Evolutionary conservation across 352 stramenopile genomes (phyloP).

Genomic region (Globisporangium nunn): DNA sequence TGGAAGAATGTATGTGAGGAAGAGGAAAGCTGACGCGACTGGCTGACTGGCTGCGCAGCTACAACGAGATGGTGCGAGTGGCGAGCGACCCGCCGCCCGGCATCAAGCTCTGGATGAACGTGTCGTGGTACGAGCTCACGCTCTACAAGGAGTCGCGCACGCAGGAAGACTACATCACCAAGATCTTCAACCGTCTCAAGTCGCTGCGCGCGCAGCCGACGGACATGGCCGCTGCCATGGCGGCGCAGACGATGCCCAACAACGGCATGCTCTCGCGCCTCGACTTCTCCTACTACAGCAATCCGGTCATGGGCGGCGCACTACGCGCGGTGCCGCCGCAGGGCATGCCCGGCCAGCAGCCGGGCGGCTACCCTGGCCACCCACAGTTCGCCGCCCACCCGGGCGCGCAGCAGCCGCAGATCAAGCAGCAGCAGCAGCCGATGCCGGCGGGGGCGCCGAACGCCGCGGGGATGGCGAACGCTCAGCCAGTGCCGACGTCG

Average conservation of each 20-base stretch:
- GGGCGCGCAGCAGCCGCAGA: conserved; percentile 18
- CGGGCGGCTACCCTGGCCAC: conserved; percentile 32
- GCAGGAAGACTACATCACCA: conserved; percentile 84
- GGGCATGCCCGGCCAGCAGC: conserved; percentile 17
- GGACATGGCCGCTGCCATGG: conserved; percentile 66
- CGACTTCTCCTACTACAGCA: conserved; percentile 75
- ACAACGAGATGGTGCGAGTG: conserved; percentile 81
- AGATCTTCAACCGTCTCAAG: conserved; percentile 83
- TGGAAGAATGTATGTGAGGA: conserved; percentile 1
- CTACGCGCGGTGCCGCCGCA: conserved; percentile 17
- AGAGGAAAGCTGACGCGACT: background rate
- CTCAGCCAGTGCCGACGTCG: background rate
- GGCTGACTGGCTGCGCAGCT: conserved; percentile 24
- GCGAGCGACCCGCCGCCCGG: conserved; percentile 67
- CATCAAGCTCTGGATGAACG: conserved; percentile 86
- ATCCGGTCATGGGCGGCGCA: conserved; percentile 32
- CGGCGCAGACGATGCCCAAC: conserved; percentile 53
- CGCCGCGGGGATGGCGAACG: conserved; percentile 15
- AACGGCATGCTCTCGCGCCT: conserved; percentile 65
- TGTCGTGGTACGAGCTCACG: conserved; percentile 79
- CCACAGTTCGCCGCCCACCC: conserved; percentile 23
- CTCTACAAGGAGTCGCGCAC: conserved; percentile 80
- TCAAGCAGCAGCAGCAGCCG: conserved; percentile 15
- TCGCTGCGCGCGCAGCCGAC: conserved; percentile 63
- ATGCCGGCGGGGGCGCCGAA: background rate